phyloP scores from a whole-genome alignment of 2,329 filamentous ascomycete species.

The Botryosphaeria agaves region DNA sequence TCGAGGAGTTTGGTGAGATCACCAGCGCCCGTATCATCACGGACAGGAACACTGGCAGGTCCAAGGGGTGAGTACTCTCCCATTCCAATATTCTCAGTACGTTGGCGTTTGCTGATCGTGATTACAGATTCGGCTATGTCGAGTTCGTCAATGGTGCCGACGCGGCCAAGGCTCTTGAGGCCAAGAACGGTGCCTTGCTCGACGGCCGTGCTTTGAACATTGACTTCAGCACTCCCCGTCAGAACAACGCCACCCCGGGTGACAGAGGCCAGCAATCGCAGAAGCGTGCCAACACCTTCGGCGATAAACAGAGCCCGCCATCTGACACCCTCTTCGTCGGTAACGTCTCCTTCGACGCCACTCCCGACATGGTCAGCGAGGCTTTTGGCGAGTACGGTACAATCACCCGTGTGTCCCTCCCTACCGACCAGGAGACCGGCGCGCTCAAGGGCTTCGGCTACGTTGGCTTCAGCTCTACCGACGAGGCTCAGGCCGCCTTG shows the following conservation, averaged over 20 bases:
- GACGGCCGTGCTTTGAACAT: conserved; percentile 62
- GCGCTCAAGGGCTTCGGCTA: conserved; percentile 88
- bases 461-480: conserved; percentile 63
- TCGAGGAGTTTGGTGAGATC: conserved; percentile 62
- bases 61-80: no score
- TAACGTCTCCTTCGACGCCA: conserved; percentile 72
- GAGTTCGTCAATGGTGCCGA: conserved; percentile 57
- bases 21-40: conserved; percentile 63
- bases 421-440: conserved; percentile 72
- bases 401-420: conserved; percentile 68
- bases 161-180: conserved; percentile 54
- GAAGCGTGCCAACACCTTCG: conserved; percentile 49
- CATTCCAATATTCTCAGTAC: no score
- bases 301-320: conserved; percentile 55
- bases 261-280: conserved; percentile 24
- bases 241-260: conserved; percentile 26
- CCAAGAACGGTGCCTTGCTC: conserved; percentile 57
- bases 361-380: conserved; percentile 56
- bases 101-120: no score
- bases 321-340: conserved; percentile 83
- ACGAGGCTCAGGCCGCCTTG: conserved; percentile 65
- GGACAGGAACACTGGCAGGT: conserved; percentile 63
- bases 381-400: conserved; percentile 56
- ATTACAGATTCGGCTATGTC: conserved; percentile 92
- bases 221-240: conserved; percentile 56